Percentiles rank a stretch among this genome's conserved stretches.
phyloP scores from a whole-genome alignment of 1,284 basidiomycete genomes.

The Cronartium ribicola region DNA sequence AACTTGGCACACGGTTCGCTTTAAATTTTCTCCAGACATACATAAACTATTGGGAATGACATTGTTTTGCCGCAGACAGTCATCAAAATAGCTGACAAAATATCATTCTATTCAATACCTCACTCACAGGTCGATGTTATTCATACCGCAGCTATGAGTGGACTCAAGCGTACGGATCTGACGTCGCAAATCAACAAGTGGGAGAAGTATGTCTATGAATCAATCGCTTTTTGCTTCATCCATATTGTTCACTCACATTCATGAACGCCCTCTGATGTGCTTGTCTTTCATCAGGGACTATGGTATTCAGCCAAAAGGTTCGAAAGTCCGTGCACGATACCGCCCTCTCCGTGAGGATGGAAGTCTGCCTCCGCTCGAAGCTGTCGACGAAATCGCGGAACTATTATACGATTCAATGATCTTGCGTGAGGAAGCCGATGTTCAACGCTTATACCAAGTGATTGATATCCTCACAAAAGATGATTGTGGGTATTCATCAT shows the following conservation, averaged over 20 bases:
- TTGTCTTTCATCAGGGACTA: conserved; percentile 47
- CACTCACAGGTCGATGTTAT: neutral
- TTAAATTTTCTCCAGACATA: neutral
- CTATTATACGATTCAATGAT: conserved; percentile 55
- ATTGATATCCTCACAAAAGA: conserved; percentile 56
- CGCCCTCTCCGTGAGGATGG: conserved; percentile 54
- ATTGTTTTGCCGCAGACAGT: neutral
- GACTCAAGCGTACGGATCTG: neutral
- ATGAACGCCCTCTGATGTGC: conserved; percentile 47
- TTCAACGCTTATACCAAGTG: conserved; percentile 55
- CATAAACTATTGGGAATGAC: too few species aligned
- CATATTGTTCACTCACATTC: neutral
- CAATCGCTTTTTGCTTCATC: neutral
- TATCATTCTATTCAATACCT: neutral
- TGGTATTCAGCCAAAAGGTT: conserved; percentile 52
- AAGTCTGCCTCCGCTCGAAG: conserved; percentile 48
- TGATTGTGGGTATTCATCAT: conserved; percentile 53
- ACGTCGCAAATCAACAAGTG: neutral
- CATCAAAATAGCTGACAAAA: neutral
- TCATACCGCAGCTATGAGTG: neutral
- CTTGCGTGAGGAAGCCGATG: conserved; percentile 55
- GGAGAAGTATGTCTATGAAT: neutral
- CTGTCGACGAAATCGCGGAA: conserved; percentile 53
- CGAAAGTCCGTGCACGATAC: conserved; percentile 56
- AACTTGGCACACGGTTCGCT: neutral